Percentiles rank a stretch among this genome's conserved stretches.
Conservation (phyloP, 1,284 basidiomycete species). For the Trichosporon coremiiforme region DNA sequence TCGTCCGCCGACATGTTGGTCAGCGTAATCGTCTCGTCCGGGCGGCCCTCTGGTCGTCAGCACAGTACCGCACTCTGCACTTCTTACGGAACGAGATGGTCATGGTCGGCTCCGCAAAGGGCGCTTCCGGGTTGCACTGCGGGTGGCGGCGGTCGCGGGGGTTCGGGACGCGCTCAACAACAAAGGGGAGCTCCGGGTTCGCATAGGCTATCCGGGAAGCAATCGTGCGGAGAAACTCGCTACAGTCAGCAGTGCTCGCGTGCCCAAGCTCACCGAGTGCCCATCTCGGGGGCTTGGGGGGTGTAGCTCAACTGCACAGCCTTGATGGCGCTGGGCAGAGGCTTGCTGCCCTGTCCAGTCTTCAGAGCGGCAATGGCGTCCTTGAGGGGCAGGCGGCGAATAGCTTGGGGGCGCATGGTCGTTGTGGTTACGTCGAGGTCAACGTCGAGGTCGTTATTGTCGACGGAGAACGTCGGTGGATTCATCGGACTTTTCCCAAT, state of each 20-base stretch:
- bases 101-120: conserved; percentile 34
- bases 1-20: conserved; percentile 35
- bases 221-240: conserved; percentile 45
- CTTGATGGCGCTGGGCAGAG: conserved; percentile 36
- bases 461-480: not conserved
- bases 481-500: not conserved
- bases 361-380: conserved; percentile 36
- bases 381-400: conserved; percentile 39
- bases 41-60: conserved; percentile 27
- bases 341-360: conserved; percentile 32
- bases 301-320: conserved; percentile 39
- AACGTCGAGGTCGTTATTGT: not conserved
- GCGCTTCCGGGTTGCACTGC: not conserved
- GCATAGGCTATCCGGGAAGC: conserved; percentile 49
- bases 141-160: conserved; percentile 28
- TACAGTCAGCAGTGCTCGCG: conserved; percentile 19
- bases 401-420: conserved; percentile 18
- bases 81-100: conserved; percentile 39
- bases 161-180: conserved; percentile 39
- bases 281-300: conserved; percentile 39
- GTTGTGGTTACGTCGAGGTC: not conserved
- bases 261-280: conserved; percentile 38
- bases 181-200: conserved; percentile 45
- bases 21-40: conserved; percentile 35
- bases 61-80: conserved; percentile 23